Evolutionary conservation across 1,284 basidiomycete genomes (phyloP).

Genomic region (Puccinia horiana): DNA sequence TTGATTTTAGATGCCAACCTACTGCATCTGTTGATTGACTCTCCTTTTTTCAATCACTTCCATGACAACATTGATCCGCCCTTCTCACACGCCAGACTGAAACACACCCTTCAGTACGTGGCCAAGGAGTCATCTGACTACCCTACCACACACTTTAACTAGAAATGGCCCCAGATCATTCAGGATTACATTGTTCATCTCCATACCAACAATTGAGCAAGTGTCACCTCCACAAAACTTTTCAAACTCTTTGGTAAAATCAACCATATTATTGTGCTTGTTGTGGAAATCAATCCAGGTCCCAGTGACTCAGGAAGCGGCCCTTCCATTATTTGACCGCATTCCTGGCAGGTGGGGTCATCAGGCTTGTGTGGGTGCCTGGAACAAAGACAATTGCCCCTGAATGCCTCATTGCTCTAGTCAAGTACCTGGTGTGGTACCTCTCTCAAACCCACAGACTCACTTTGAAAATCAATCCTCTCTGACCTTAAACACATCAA

Average conservation of each 20-base stretch:
- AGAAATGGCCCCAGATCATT: constrained; percentile 19
- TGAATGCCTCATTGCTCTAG: neutral
- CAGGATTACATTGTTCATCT: neutral
- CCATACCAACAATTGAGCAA: neutral
- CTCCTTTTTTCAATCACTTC: neutral
- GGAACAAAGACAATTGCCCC: neutral
- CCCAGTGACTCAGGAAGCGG: neutral
- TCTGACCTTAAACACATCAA: neutral
- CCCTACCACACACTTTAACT: neutral
- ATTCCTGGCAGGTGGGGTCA: constrained; percentile 6
- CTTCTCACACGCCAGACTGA: neutral
- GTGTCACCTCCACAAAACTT: neutral
- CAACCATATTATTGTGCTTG: neutral
- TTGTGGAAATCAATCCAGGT: neutral
- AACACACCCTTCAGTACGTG: constrained; percentile 1
- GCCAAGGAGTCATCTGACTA: neutral
- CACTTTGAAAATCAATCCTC: neutral
- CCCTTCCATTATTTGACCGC: neutral
- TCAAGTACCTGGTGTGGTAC: neutral
- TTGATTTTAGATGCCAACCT: constrained; percentile 2
- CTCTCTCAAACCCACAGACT: neutral
- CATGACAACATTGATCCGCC: neutral
- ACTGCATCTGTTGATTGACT: neutral
- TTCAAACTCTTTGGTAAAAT: neutral
- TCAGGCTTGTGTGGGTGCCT: neutral